A percentile compares a stretch with the other conserved stretches of the same genome.
Evolutionary conservation across 495 filamentous ascomycete genomes (phyloP).

Genomic region (Echria macrotheca): DNA sequence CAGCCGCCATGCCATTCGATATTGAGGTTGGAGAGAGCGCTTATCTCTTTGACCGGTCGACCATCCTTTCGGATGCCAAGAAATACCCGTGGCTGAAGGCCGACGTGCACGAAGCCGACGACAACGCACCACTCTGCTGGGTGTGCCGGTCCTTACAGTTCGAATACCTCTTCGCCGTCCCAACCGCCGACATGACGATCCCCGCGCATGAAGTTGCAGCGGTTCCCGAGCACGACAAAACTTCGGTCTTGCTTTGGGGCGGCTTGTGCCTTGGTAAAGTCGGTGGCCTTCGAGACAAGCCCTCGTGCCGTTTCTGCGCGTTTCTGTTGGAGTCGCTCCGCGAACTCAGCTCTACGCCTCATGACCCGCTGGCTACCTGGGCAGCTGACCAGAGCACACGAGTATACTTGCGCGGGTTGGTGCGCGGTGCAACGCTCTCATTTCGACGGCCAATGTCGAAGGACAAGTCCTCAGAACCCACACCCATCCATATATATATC

Average conservation of each 20-base stretch:
- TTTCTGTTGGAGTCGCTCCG: background rate
- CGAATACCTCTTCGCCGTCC: background rate
- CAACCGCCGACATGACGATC: background rate
- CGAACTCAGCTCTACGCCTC: background rate
- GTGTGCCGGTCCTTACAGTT: background rate
- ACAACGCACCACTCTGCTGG: background rate
- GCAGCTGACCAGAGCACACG: background rate
- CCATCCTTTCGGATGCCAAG: background rate
- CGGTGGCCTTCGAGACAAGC: background rate
- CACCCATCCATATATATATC: background rate
- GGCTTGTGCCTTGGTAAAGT: background rate
- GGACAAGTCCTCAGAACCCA: background rate
- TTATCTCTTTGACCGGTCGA: background rate
- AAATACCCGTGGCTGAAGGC: background rate
- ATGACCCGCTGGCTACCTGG: background rate
- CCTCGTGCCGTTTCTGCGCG: background rate
- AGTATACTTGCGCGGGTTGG: background rate
- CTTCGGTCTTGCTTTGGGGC: background rate
- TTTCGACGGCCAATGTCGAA: background rate
- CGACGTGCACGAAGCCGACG: background rate
- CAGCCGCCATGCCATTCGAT: background rate
- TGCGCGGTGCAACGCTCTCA: background rate
- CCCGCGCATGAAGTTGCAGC: background rate
- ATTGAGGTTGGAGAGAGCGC: background rate
- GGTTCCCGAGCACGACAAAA: background rate